Evolutionary conservation across 169 alveolate genomes (phyloP).

Genomic region (Ichthyophthirius multifiliis): DNA sequence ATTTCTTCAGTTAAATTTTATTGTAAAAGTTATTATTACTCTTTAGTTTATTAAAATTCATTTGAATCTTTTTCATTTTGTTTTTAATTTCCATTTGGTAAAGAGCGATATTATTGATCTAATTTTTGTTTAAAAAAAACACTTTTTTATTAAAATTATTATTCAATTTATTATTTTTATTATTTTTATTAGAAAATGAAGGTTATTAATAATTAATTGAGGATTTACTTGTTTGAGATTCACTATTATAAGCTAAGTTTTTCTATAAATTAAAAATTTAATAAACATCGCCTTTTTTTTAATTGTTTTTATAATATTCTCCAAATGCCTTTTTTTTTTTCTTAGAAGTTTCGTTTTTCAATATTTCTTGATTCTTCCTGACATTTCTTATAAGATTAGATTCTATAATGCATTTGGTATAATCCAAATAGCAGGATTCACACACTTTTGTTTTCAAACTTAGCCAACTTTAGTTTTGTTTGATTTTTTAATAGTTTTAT

Average conservation of each 20-base stretch:
- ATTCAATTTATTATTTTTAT: no score
- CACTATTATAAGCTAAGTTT: neutral
- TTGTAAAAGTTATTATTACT: no score
- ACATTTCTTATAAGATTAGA: neutral
- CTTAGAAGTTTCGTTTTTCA: neutral
- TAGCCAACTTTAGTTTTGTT: conserved; percentile 41
- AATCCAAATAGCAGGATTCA: conserved; percentile 49
- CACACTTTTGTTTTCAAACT: conserved; percentile 33
- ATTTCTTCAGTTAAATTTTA: no score
- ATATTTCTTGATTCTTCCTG: neutral
- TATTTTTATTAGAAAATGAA: neutral
- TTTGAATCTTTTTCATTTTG: neutral
- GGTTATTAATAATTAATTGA: neutral
- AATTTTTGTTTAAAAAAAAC: neutral
- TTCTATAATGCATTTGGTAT: conserved; percentile 15
- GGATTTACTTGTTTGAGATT: neutral
- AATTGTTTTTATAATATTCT: neutral
- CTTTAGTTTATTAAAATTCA: neutral
- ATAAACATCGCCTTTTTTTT: neutral
- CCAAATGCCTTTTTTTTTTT: neutral
- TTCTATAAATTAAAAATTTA: neutral
- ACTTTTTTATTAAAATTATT: neutral
- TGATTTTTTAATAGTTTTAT: conserved; percentile 14
- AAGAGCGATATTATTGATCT: neutral
- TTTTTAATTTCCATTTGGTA: neutral